Conservation (phyloP, 306 rosid genomes). For the Vicia faba region DNA sequence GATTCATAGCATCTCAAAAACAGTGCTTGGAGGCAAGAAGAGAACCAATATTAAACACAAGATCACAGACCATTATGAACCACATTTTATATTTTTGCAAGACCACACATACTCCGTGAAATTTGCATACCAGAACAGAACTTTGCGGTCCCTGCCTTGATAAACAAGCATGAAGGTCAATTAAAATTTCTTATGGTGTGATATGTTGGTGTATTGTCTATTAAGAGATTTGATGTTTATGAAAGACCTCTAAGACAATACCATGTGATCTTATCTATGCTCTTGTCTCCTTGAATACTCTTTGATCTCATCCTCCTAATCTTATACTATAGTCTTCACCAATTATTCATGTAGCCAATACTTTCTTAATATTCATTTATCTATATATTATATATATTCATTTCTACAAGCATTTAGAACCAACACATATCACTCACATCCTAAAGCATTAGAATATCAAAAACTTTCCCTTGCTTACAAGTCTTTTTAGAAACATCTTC, state of each 20-base stretch:
- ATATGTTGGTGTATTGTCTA: no score
- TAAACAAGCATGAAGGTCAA: not conserved
- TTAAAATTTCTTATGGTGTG: not conserved
- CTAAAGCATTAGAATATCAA: slow-evolving; percentile 2
- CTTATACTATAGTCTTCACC: not conserved
- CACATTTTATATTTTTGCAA: slow-evolving; percentile 11
- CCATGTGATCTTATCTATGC: slow-evolving; percentile 35
- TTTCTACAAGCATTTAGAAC: slow-evolving; percentile 3
- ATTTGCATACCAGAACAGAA: slow-evolving; percentile 1
- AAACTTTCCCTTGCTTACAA: not conserved
- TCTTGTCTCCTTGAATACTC: not conserved
- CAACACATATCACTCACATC: slow-evolving; percentile 30
- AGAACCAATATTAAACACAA: slow-evolving; percentile 7
- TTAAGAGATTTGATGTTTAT: not conserved
- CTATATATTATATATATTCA: slow-evolving; percentile 31
- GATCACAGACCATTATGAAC: slow-evolving; percentile 8
- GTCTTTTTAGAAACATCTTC: not conserved
- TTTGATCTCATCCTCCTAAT: not conserved
- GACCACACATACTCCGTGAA: not conserved
- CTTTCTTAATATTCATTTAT: not conserved
- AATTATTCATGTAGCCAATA: not conserved
- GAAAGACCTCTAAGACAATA: slow-evolving; percentile 33
- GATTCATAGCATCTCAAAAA: not conserved
- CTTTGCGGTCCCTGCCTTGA: not conserved
- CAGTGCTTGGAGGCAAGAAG: not conserved